These are phyloP conservation scores for Penicillium arizonense DNA, from an alignment of 495 filamentous ascomycete species.

Conservation along the genomic window DNA sequence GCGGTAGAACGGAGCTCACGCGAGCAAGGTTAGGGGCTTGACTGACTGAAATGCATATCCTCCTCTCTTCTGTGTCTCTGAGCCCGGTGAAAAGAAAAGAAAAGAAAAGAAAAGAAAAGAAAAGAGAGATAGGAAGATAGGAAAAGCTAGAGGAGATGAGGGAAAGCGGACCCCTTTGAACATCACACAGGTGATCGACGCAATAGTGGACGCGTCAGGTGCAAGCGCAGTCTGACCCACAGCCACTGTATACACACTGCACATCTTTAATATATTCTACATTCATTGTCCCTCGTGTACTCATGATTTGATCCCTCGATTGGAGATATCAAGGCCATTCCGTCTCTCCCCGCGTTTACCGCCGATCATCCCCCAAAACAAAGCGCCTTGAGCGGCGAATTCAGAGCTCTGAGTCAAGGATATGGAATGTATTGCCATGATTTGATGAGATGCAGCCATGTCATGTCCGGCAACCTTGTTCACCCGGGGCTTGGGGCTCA, in stretches of 20 bases:
- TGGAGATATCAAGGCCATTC: background rate
- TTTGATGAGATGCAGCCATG: background rate
- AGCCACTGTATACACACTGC: background rate
- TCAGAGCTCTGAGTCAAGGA: background rate
- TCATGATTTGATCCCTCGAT: background rate
- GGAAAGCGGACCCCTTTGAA: background rate
- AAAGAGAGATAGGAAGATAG: background rate
- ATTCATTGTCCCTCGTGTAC: background rate
- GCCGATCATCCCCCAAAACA: constrained; percentile 1
- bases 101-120: background rate
- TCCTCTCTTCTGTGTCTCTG: background rate
- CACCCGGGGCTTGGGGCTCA: background rate
- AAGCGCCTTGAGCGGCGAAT: background rate
- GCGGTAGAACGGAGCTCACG: background rate
- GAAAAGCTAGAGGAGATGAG: background rate
- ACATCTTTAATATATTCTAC: constrained; percentile 3
- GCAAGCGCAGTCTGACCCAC: constrained; percentile 4
- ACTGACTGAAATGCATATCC: constrained; percentile 3
- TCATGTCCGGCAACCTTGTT: background rate
- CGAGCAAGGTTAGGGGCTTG: background rate
- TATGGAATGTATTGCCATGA: background rate
- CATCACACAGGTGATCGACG: constrained; percentile 4
- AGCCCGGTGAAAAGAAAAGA: background rate
- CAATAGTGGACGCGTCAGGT: constrained; percentile 10
- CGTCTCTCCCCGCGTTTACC: background rate